These are phyloP conservation scores for Setomelanomma holmii DNA, from an alignment of 2,329 filamentous ascomycete species.

Conservation along the genomic window DNA sequence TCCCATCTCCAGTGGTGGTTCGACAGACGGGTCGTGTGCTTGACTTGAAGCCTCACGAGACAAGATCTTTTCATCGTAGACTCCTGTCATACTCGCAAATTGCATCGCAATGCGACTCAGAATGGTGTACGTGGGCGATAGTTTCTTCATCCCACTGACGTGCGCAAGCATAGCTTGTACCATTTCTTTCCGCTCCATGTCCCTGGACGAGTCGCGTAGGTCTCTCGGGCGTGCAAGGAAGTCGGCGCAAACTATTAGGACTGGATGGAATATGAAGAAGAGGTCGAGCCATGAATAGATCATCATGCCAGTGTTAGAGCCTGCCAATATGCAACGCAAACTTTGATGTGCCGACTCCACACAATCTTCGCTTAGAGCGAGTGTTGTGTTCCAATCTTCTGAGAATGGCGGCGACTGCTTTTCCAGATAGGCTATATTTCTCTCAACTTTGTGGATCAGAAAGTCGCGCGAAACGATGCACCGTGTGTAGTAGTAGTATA, in stretches of 20 bases:
- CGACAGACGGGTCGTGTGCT: slow-evolving; percentile 3
- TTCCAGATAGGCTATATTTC: slow-evolving; percentile 24
- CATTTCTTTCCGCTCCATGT: slow-evolving; percentile 27
- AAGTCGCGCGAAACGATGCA: slow-evolving; percentile 35
- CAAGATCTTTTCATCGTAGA: slow-evolving; percentile 11
- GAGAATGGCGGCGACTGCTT: slow-evolving; percentile 8
- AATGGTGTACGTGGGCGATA: slow-evolving; percentile 29
- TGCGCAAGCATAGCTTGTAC: slow-evolving; percentile 26
- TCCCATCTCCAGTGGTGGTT: slow-evolving; percentile 5
- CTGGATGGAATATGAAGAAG: slow-evolving; percentile 34
- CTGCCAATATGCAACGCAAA: slow-evolving; percentile 27
- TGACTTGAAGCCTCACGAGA: not conserved
- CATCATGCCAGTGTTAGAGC: slow-evolving; percentile 22
- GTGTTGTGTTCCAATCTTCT: slow-evolving; percentile 18
- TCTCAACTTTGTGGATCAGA: slow-evolving; percentile 31
- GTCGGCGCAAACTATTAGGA: slow-evolving; percentile 35
- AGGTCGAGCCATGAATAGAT: slow-evolving; percentile 31
- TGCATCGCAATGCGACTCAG: slow-evolving; percentile 30
- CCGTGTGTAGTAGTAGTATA: slow-evolving; percentile 33
- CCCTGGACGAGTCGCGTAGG: slow-evolving; percentile 23
- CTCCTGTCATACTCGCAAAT: slow-evolving; percentile 33
- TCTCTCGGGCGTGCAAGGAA: slow-evolving; percentile 32
- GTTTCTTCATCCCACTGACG: slow-evolving; percentile 20
- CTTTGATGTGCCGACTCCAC: slow-evolving; percentile 33
- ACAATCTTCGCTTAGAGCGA: slow-evolving; percentile 33